phyloP scores from a whole-genome alignment of 352 stramenopile genomes.

The Peronospora destructor region DNA sequence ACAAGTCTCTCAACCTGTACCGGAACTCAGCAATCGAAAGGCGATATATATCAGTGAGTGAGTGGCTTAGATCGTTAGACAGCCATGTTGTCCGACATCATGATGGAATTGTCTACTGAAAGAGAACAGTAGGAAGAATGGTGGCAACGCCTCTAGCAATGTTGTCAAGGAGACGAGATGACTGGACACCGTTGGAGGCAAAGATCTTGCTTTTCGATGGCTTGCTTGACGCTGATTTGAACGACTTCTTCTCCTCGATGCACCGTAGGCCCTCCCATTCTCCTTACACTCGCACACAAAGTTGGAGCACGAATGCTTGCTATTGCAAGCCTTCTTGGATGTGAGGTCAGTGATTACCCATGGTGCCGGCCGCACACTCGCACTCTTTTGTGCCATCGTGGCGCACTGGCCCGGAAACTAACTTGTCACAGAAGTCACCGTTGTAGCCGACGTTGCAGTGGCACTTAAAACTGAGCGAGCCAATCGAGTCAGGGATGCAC shows the following conservation, averaged over 20 bases:
- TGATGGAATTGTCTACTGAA: constrained; percentile 24
- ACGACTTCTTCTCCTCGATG: constrained; percentile 53
- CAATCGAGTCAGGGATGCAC: constrained; percentile 39
- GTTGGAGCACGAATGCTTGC: constrained; percentile 51
- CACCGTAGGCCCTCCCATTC: constrained; percentile 63
- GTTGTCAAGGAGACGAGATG: constrained; percentile 14
- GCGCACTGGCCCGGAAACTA: constrained; percentile 52
- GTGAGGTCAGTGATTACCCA: constrained; percentile 54
- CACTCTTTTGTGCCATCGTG: constrained; percentile 46
- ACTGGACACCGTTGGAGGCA: constrained; percentile 16
- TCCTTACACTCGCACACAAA: constrained; percentile 49
- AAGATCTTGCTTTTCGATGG: constrained; percentile 8
- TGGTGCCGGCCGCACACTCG: constrained; percentile 56
- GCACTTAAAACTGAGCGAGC: constrained; percentile 51
- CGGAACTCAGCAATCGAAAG: neutral
- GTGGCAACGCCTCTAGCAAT: constrained; percentile 23
- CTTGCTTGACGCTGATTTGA: constrained; percentile 17
- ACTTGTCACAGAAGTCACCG: constrained; percentile 44
- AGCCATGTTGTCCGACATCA: constrained; percentile 10
- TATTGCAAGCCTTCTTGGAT: too few species aligned
- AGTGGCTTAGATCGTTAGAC: neutral
- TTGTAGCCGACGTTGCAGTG: constrained; percentile 73
- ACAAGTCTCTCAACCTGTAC: neutral
- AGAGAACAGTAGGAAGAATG: constrained; percentile 27
- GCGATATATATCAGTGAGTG: neutral